Conservation (phyloP, 371 early-diverging fungal species). For the Gilbertella persicaria region DNA sequence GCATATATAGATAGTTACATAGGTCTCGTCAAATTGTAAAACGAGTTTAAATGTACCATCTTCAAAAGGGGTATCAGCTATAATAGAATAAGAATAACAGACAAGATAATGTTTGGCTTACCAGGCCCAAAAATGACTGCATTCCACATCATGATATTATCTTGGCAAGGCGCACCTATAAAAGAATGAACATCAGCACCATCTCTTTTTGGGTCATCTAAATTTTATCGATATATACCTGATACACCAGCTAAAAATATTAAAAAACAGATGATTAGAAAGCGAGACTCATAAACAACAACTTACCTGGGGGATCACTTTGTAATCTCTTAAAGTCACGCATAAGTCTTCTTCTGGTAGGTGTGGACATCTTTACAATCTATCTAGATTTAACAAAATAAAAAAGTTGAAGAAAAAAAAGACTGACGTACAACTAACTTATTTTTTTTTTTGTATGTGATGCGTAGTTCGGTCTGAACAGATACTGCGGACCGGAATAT, state of each 20-base stretch:
- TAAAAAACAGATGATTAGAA: background rate
- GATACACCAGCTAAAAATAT: constrained; percentile 47
- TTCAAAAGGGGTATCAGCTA: constrained; percentile 98
- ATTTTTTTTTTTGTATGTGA: too few relatives aligned
- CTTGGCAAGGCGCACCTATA: constrained; percentile 94
- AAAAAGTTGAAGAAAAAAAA: background rate
- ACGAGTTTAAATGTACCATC: constrained; percentile 98
- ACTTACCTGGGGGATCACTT: constrained; percentile 87
- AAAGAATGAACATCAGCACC: constrained; percentile 9
- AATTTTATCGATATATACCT: constrained; percentile 23
- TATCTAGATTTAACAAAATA: background rate
- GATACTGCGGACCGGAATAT: background rate
- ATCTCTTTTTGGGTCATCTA: background rate
- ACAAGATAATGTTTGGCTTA: constrained; percentile 26
- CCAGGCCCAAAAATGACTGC: constrained; percentile 99
- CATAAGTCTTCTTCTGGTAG: constrained; percentile 86
- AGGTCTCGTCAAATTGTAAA: constrained; percentile 96
- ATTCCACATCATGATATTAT: constrained; percentile 96
- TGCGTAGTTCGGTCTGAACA: background rate
- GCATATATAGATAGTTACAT: constrained; percentile 46
- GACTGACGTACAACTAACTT: background rate
- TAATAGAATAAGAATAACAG: background rate
- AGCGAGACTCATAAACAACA: background rate
- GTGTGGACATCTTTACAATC: constrained; percentile 72
- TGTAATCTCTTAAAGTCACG: constrained; percentile 97